Evolutionary conservation across 225 moss, liverwort and hornwort genomes (phyloP).

Genomic region (Polytrichum formosum): DNA sequence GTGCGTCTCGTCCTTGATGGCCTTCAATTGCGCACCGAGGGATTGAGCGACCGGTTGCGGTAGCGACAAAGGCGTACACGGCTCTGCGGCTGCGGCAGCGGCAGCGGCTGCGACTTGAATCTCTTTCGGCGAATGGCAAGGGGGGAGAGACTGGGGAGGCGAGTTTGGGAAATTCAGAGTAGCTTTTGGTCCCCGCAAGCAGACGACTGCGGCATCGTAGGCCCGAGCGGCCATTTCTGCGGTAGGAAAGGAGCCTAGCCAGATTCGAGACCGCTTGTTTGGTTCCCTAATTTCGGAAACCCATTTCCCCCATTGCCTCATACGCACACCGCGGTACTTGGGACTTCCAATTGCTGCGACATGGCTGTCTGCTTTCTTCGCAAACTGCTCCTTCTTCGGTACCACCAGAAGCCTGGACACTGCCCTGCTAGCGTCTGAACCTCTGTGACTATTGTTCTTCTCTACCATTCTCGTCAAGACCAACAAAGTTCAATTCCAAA

Average conservation of each 20-base stretch:
- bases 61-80: conserved; percentile 9
- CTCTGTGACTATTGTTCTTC: neutral
- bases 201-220: conserved; percentile 21
- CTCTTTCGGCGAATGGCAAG: conserved; percentile 9
- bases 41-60: neutral
- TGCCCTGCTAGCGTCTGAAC: neutral
- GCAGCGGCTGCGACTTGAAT: conserved; percentile 23
- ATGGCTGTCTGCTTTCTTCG: neutral
- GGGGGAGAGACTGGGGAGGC: conserved; percentile 10
- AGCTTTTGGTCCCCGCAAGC: conserved; percentile 19
- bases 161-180: conserved; percentile 23
- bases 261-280: conserved; percentile 21
- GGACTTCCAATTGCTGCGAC: neutral
- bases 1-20: neutral
- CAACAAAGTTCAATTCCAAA: neutral
- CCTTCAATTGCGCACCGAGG: neutral
- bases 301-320: conserved; percentile 26
- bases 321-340: conserved; percentile 17
- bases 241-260: conserved; percentile 25
- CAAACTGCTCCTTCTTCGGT: neutral
- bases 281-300: conserved; percentile 24
- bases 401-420: neutral
- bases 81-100: conserved; percentile 14
- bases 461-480: conserved; percentile 3
- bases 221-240: conserved; percentile 32